phyloP scores from a whole-genome alignment of 1,139 yeast genomes.

The Lodderomyces elongisporus region DNA sequence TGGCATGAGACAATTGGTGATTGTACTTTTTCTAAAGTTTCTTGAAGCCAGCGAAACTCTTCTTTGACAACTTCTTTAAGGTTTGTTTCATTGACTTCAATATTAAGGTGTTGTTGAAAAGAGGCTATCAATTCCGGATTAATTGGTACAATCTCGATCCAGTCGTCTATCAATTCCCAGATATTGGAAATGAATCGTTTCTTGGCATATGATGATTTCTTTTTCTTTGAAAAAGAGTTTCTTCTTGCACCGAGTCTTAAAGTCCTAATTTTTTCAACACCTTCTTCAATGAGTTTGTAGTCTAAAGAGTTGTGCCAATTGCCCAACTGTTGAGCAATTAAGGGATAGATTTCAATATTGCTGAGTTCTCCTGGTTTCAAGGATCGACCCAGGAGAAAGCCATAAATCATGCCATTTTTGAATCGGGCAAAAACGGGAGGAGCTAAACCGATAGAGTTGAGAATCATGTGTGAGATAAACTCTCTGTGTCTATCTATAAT shows the following conservation, averaged over 20 bases:
- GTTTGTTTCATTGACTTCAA: slow-evolving; percentile 21
- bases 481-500: slow-evolving; percentile 76
- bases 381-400: slow-evolving; percentile 63
- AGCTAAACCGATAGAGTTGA: slow-evolving; percentile 59
- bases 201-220: slow-evolving; percentile 15
- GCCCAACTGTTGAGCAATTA: slow-evolving; percentile 65
- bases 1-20: slow-evolving; percentile 64
- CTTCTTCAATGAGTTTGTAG: slow-evolving; percentile 44
- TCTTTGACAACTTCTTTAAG: slow-evolving; percentile 34
- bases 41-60: slow-evolving; percentile 56
- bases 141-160: slow-evolving; percentile 60
- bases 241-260: slow-evolving; percentile 16
- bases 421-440: slow-evolving; percentile 68
- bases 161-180: slow-evolving; percentile 57
- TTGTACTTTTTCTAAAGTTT: slow-evolving; percentile 28
- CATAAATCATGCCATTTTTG: slow-evolving; percentile 71
- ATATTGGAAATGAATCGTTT: slow-evolving; percentile 40
- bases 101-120: slow-evolving; percentile 32
- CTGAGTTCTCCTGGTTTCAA: slow-evolving; percentile 54
- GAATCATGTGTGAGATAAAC: slow-evolving; percentile 62
- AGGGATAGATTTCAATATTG: slow-evolving; percentile 43
- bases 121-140: slow-evolving; percentile 38
- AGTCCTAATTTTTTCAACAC: slow-evolving; percentile 42
- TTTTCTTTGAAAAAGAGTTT: slow-evolving; percentile 13
- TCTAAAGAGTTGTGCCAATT: slow-evolving; percentile 60